Evolutionary conservation across 2,329 filamentous ascomycete species (phyloP), one percentile per base, ranked within the genome.

Genomic region (Sclerotinia minor): DNA sequence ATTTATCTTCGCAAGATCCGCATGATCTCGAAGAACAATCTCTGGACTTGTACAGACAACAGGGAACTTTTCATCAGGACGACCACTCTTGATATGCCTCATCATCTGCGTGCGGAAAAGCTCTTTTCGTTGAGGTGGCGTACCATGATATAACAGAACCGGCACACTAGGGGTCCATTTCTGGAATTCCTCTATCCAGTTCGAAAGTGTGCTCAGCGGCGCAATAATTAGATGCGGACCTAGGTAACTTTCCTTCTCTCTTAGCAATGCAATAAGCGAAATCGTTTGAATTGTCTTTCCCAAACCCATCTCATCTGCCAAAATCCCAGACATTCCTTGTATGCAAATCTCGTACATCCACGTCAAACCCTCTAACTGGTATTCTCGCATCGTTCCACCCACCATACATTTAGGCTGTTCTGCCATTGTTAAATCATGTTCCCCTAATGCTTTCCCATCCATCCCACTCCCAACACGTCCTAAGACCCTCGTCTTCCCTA

Each of bases 11-110:
- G 88, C 88, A 6, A 99, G 81, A 47, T 89, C 89, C 64, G 92
- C 90, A 49, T 92, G 88, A 76, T 99, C 95, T 73, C 92, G 89
- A 79, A 99, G 89, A 65, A 96, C 94, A 76, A 99, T 97, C 77
- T 99, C 95, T 74, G 98, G 98, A 50, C 90, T 96, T 0, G 95
- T 99, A 75, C 94, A 94, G 0, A 98, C 91, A 0, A 99, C 89
- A 0, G 95, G 95, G 70, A 98, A 99, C 57, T 89, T 85, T 1
- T 84, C 80, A 0, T 80, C 86, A 0, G 85, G 85, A 2, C 82
- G 78, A 0, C 89, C 83, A 11, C 79, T 85, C 17, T 87, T 85
- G 19, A 94, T 86, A 69, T 92, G 81, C 54, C 85, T 85, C 77
- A 89, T 89, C 74, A 98, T 86, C 50, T 85, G 81, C n/a, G 86